A percentile compares a stretch with the other conserved stretches of the same genome.
These are phyloP conservation scores for Trebouxia gelatinosa DNA, from an alignment of 163 green algal species.

Conservation along the genomic window DNA sequence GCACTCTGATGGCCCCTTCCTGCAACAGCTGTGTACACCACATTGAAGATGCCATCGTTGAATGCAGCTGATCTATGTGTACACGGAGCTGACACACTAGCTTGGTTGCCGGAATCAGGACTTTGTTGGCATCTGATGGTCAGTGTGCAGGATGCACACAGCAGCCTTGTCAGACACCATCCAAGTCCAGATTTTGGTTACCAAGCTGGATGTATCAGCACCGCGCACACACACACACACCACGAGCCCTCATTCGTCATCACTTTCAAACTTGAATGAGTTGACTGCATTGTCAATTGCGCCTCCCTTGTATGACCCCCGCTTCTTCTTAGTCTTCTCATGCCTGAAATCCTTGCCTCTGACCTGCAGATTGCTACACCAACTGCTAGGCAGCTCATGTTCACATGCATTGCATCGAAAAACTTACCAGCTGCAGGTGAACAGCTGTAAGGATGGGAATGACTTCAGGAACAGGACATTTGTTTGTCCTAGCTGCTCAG, in stretches of 20 bases:
- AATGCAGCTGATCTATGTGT: too few relatives aligned
- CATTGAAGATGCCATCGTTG: too few relatives aligned
- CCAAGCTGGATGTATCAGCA: background rate
- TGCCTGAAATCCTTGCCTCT: constrained; percentile 93
- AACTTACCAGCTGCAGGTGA: background rate
- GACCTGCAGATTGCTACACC: constrained; percentile 38
- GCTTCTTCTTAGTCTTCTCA: constrained; percentile 99
- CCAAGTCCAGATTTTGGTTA: background rate
- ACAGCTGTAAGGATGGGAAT: too few relatives aligned
- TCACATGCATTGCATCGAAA: background rate
- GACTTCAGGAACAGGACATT: too few relatives aligned
- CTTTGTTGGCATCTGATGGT: too few relatives aligned
- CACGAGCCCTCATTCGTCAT: constrained; percentile 77
- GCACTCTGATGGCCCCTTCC: too few relatives aligned
- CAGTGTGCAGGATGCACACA: too few relatives aligned
- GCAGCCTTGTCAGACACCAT: background rate
- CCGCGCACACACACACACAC: too few relatives aligned
- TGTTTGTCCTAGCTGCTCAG: too few relatives aligned
- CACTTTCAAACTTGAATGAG: constrained; percentile 96
- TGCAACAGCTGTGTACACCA: too few relatives aligned
- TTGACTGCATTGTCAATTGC: constrained; percentile 81
- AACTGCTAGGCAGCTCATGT: background rate
- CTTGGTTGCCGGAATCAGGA: too few relatives aligned
- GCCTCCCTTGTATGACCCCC: constrained; percentile 91
- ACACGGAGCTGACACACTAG: too few relatives aligned